Base-by-base conservation (phyloP, 2,329 filamentous ascomycete species). In the Metarhizium humberi region DNA sequence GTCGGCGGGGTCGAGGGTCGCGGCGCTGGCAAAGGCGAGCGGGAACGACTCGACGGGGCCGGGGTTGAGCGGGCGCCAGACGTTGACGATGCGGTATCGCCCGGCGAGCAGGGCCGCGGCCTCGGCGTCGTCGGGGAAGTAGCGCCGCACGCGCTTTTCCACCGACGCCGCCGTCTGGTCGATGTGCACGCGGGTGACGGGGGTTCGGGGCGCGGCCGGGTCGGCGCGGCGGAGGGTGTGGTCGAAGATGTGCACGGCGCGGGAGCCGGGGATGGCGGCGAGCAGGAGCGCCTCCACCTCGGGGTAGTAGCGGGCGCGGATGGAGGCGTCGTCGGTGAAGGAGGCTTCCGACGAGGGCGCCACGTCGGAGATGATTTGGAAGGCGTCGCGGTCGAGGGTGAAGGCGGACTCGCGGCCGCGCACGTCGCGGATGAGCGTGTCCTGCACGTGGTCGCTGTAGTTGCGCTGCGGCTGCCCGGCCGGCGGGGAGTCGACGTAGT, bases 51-150 rank as follows among this genome's bases (percentile, higher is more conserved):
- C 81, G 6, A 88, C 78, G 2, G 85, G 81, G 40, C 75, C 73
- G 61, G 70, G 68, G 69, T 78, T 81, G 8, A 82, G 71, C 16
- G 85, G 84, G 0, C 88, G 79, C 91, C 91, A 96, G 50, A 96
- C 86, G 62, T 95, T 96, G 68, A 96, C 82, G 64, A 96, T 89
- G 57, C 90, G 81, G 69, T 90, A 91, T 2, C 90, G 83, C 3
- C 79, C 82, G 56, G 77, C 67, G 0, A 92, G 78, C 0, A 92
- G 74, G 55, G 71, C 65, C 4, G 86, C 84, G 0, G 88, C 87
- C 4, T 86, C 84, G 0, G 88, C 87, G 58, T 91, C 87, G 10
- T 79, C 78, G 1, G 80, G 72, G 54, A 90, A 75, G 68, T 92
- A 89, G 2, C 79, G 73, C 14, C 74, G 74, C 2, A 95, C 87